Conservation (phyloP, 495 filamentous ascomycete species). For the Durotheca rogersii region DNA sequence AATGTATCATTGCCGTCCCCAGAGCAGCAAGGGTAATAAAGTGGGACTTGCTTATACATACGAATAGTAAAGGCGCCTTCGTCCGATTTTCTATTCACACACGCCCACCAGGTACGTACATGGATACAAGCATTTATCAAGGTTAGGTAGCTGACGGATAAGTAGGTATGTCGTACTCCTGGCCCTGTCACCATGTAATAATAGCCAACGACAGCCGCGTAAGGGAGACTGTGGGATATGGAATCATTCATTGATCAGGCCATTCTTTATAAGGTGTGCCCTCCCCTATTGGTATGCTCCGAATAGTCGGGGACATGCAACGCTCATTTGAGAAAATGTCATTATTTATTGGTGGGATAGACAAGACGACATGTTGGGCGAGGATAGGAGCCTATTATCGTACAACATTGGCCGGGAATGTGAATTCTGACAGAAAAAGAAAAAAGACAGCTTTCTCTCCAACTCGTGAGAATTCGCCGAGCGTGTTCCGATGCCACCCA, state of each 20-base stretch:
- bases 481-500: background rate
- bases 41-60: constrained; percentile 3
- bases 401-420: background rate
- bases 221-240: background rate
- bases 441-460: no score
- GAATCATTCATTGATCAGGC: constrained; percentile 7
- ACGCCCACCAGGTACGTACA: constrained; percentile 1
- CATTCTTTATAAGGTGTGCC: constrained; percentile 1
- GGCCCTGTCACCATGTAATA: constrained; percentile 1
- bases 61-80: constrained; percentile 13
- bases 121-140: no score
- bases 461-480: background rate
- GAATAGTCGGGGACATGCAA: constrained; percentile 3
- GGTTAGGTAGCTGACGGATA: constrained; percentile 9
- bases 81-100: constrained; percentile 5
- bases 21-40: constrained; percentile 13
- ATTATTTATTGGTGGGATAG: background rate
- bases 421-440: constrained; percentile 18
- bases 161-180: background rate
- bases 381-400: background rate
- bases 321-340: background rate
- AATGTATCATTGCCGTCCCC: constrained; percentile 20
- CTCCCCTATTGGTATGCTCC: constrained; percentile 2
- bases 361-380: background rate
- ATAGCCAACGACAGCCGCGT: background rate